Base-by-base conservation (phyloP, 345 rosid species). In the Brassica rapa region DNA sequence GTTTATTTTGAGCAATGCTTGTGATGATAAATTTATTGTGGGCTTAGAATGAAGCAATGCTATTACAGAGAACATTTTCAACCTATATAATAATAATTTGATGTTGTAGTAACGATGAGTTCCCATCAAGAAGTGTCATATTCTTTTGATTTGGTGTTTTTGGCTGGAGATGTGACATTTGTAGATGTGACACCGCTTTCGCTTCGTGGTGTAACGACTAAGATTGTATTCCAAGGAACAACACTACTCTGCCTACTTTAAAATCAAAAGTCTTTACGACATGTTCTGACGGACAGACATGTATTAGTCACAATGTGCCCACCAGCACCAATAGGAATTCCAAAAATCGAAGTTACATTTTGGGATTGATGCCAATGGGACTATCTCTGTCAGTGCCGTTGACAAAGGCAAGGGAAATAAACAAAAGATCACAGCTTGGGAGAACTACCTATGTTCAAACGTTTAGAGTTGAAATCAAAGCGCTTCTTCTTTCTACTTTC, bases 271-370 rank as follows among this genome's bases (percentile, higher is more conserved):
- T 93, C 41, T 93, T 95, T 80, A 91, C 98, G 23, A 93, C 98
- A 1, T 95, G 96, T 75, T 97, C 96, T 2, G 98, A 95, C 71
- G 98, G 98, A 29, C 98, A 94, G 82, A 89, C 98, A 10, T 91
- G 97, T 73, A 97, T 92, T 1, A 93, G 91, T 79, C 89, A 92
- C 29, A 91, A 94, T 68, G 98, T 92, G 46, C 89, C 98, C 95
- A 0, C 95, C 95, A 0, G 92, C 97, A 10, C 97, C 97, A 0
- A 92, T 93, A 24, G 98, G 98, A 6, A 93, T 92, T 77, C 98
- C 94, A 46, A n/a, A 94, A 90, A 81, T 92, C 3, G 97, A 94
- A 81, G 96, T 94, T 4, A 92, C 90, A 71, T 37, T 94, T 94
- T 41, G 98, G 92, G 75, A 90, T 94, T 8, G 96, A 90, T 6